Evolutionary conservation across 495 filamentous ascomycete species (phyloP).

Genomic region (Pseudevernia furfuracea): DNA sequence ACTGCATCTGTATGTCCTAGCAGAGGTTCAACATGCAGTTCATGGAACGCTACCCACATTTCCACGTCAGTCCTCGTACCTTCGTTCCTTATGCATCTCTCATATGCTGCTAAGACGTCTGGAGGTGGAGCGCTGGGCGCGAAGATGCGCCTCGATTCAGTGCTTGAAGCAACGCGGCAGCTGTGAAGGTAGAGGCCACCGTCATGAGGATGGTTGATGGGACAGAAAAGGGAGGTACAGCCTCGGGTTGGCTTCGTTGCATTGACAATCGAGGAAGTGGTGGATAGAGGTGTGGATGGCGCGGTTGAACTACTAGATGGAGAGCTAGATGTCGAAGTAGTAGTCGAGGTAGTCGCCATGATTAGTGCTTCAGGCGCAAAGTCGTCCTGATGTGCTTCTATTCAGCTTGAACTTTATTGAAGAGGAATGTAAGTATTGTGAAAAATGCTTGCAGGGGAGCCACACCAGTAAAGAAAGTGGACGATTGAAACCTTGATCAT

Average conservation of each 20-base stretch:
- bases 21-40: neutral
- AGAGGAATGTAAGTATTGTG: neutral
- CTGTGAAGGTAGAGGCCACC: neutral
- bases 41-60: neutral
- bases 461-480: neutral
- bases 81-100: neutral
- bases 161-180: neutral
- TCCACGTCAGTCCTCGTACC: constrained; percentile 4
- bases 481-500: neutral
- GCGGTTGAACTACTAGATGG: neutral
- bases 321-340: neutral
- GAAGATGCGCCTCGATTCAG: neutral
- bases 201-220: neutral
- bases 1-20: neutral
- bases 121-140: constrained; percentile 6
- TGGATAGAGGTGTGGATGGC: neutral
- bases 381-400: neutral
- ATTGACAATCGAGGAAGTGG: neutral
- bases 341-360: neutral
- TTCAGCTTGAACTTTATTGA: neutral
- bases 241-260: neutral
- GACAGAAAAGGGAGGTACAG: neutral
- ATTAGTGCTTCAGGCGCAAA: neutral
- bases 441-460: neutral
- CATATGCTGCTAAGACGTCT: constrained; percentile 8